Evolutionary conservation across 352 stramenopile species (phyloP), one percentile per base, ranked within the genome.

Genomic region (Phytopythium chamaehyphon): DNA sequence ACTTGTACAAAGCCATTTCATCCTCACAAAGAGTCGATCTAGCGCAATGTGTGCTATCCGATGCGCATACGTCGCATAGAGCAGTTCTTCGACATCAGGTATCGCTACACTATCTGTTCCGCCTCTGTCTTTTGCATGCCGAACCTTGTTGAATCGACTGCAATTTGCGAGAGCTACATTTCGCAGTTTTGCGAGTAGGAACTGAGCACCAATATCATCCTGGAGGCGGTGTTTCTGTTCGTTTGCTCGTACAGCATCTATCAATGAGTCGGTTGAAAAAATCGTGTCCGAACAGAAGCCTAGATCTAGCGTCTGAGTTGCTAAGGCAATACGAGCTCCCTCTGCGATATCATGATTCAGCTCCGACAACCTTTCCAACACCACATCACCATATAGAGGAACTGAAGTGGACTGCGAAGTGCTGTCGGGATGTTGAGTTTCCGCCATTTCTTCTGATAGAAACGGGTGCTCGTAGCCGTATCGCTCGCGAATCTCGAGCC

Each of bases 1-100:
- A n/a, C 72, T 83, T 33, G 55, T 57, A n/a, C 57, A 61, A 37
- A 86, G 45, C 67, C 70, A 83, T 38, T 64, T 71, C 9, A 82
- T 51, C 1, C 69, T 64, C 14, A 61, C 24, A 15, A 72, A 70
- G 33, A 86, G 64, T 5, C 72, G 58, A 22, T 80, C 72, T 22
- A 80, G 36, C 1, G 55, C 54, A 6, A 76, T 38, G 2, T 48
- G 43, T 14, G 65, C 49, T 18, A 58, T 54, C 2, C 63, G 52
- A 33, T 60, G 44, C 15, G 62, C 22, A 47, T 77, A 49, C 2
- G 62, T 49, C 22, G 73, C 78, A 35, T 64, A 55, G 26, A 81
- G 31, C 19, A 76, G 48, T 15, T 31, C n/a, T 18, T 81, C 62
- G 19, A 79, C 24, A 11, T 39, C 26, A 12, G 16, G 6, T 6